Percentiles rank a stretch among this genome's conserved stretches.
These are phyloP conservation scores for Tylopilus sp. DNA, from an alignment of 768 basidiomycete genomes.

Conservation along the genomic window DNA sequence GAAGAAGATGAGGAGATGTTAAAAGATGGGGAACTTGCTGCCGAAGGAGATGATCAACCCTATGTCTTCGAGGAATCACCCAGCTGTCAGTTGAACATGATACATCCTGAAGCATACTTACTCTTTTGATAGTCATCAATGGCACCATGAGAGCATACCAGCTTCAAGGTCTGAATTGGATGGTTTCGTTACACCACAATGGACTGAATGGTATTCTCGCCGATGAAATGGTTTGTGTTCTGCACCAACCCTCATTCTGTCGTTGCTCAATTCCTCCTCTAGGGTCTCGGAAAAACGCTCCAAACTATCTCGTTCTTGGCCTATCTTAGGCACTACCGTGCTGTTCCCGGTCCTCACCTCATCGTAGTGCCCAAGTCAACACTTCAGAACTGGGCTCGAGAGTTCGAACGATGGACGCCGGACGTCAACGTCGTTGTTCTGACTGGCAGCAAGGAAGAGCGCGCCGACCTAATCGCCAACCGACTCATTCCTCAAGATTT, in stretches of 20 bases:
- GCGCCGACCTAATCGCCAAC: constrained; percentile 73
- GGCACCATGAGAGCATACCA: constrained; percentile 94
- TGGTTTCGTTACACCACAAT: constrained; percentile 94
- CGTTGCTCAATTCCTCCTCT: constrained; percentile 4
- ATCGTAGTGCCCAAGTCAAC: constrained; percentile 99
- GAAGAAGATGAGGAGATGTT: constrained; percentile 97
- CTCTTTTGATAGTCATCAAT: constrained; percentile 63
- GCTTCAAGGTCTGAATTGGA: constrained; percentile 94
- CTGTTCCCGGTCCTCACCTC: constrained; percentile 80
- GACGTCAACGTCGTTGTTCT: constrained; percentile 80
- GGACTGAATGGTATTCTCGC: constrained; percentile 96
- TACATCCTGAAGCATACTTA: neutral
- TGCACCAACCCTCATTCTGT: neutral
- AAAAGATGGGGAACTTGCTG: constrained; percentile 78
- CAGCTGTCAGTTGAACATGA: constrained; percentile 52
- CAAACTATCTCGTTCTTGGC: constrained; percentile 97
- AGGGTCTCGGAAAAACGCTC: constrained; percentile 97
- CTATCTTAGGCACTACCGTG: constrained; percentile 84
- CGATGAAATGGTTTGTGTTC: constrained; percentile 78
- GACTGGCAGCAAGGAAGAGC: constrained; percentile 87
- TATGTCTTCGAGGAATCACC: constrained; percentile 95
- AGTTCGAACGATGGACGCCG: constrained; percentile 89
- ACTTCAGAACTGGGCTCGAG: constrained; percentile 93
- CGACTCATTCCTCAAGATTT: constrained; percentile 85
- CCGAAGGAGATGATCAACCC: constrained; percentile 83